phyloP scores from a whole-genome alignment of 2,329 filamentous ascomycete genomes.

The Phialocephala sp. region DNA sequence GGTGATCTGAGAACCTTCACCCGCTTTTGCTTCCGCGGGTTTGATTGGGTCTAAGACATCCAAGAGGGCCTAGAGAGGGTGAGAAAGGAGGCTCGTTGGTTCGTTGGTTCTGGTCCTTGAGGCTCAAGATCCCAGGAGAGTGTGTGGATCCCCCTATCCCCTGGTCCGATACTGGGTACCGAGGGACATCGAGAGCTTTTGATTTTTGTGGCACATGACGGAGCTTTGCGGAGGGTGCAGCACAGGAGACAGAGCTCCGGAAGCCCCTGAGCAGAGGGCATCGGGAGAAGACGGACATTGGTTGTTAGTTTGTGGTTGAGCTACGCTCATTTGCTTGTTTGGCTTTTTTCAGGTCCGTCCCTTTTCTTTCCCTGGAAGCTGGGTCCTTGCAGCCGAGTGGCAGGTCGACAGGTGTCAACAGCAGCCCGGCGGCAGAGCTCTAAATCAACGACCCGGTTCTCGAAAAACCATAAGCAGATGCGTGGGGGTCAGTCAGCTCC shows the following conservation, averaged over 20 bases:
- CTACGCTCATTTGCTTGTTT: constrained; percentile 24
- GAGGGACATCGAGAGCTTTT: not conserved
- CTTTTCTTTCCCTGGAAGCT: not conserved
- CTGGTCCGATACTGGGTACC: not conserved
- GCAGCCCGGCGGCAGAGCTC: no score
- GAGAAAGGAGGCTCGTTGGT: no score
- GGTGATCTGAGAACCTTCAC: constrained; percentile 31
- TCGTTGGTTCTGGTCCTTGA: not conserved
- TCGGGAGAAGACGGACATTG: constrained; percentile 29
- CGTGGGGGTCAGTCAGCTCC: constrained; percentile 5
- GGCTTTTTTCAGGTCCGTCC: not conserved
- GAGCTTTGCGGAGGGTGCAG: not conserved
- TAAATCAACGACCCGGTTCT: not conserved
- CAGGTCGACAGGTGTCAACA: not conserved
- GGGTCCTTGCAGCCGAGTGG: not conserved
- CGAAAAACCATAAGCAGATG: not conserved
- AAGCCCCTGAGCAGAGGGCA: not conserved
- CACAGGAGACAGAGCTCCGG: not conserved
- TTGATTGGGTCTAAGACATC: constrained; percentile 20
- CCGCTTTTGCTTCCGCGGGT: constrained; percentile 2
- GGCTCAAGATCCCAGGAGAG: constrained; percentile 10
- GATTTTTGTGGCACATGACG: constrained; percentile 3
- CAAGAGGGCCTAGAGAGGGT: not conserved
- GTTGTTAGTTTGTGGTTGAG: constrained; percentile 13
- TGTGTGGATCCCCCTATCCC: not conserved